Percentiles rank a stretch among this genome's conserved stretches.
These are phyloP conservation scores for Pyrenophora seminiperda DNA, from an alignment of 2,329 filamentous ascomycete genomes.

Conservation along the genomic window DNA sequence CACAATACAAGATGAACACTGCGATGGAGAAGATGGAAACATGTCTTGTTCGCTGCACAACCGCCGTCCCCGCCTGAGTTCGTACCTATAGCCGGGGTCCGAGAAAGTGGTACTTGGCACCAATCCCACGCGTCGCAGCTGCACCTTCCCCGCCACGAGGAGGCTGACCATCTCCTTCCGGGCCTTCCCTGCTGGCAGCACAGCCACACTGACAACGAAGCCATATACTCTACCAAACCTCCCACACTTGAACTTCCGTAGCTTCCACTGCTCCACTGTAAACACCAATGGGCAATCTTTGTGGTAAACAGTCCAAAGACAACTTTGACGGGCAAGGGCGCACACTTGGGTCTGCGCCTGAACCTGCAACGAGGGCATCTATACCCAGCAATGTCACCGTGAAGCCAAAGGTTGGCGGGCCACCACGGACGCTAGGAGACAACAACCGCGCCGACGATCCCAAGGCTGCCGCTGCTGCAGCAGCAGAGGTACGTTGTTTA, in stretches of 20 bases:
- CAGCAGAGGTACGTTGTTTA: conserved; percentile 73
- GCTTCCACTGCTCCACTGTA: neutral
- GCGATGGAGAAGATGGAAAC: neutral
- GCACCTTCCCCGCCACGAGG: conserved; percentile 25
- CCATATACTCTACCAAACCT: neutral
- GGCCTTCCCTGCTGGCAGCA: conserved; percentile 25
- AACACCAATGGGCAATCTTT: conserved; percentile 78
- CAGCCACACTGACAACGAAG: conserved; percentile 15
- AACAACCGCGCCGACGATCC: conserved; percentile 60
- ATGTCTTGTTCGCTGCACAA: too few relatives aligned
- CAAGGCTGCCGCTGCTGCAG: conserved; percentile 73
- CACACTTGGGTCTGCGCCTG: conserved; percentile 65
- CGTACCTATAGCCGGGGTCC: conserved; percentile 11
- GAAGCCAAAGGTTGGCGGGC: conserved; percentile 53
- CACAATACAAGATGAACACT: neutral
- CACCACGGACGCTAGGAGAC: conserved; percentile 68
- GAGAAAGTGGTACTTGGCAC: conserved; percentile 29
- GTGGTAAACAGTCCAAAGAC: conserved; percentile 67
- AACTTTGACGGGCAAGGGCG: conserved; percentile 75
- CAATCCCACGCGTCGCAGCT: conserved; percentile 14
- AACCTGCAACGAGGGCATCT: conserved; percentile 51
- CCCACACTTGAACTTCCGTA: neutral
- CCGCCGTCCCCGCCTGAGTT: neutral
- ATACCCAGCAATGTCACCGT: conserved; percentile 40
- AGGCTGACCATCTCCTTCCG: conserved; percentile 25